Evolutionary conservation across 805 yeast species (phyloP).

Genomic region (Danielozyma ontarioensis): DNA sequence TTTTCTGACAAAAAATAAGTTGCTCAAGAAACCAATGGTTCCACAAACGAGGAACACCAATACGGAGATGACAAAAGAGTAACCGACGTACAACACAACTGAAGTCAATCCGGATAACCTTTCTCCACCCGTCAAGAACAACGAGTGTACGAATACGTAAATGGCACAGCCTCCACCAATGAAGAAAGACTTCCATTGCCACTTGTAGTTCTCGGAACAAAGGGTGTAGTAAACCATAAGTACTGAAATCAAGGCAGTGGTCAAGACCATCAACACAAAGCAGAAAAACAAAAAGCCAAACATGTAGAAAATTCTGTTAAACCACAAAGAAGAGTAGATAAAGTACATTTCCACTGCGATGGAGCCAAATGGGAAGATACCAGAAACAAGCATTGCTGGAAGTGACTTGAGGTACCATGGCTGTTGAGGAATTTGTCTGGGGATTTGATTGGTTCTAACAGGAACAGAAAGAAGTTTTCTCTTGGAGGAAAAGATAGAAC

Average conservation of each 20-base stretch:
- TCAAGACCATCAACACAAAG: constrained; percentile 72
- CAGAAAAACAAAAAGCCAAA: constrained; percentile 94
- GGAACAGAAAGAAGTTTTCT: constrained; percentile 58
- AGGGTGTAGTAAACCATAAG: constrained; percentile 78
- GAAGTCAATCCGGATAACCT: constrained; percentile 69
- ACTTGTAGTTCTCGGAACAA: constrained; percentile 87
- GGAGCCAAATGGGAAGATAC: constrained; percentile 91
- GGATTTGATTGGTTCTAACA: constrained; percentile 89
- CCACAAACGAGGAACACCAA: constrained; percentile 82
- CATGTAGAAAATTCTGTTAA: constrained; percentile 91
- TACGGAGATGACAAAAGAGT: constrained; percentile 65
- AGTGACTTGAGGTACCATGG: constrained; percentile 73
- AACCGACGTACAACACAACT: constrained; percentile 75
- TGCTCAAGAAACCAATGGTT: constrained; percentile 74
- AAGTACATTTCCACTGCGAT: constrained; percentile 94
- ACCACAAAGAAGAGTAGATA: constrained; percentile 89
- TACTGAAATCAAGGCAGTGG: constrained; percentile 76
- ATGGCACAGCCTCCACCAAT: constrained; percentile 86
- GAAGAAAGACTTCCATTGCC: constrained; percentile 94
- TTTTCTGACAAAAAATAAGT: constrained; percentile 66
- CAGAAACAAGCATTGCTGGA: constrained; percentile 70
- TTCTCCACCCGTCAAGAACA: constrained; percentile 63
- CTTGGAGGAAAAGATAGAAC: constrained; percentile 76
- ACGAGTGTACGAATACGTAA: constrained; percentile 80
- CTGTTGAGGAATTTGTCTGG: constrained; percentile 91